These are phyloP conservation scores for Venturia aucupariae DNA, from an alignment of 2,329 filamentous ascomycete genomes.

Conservation along the genomic window DNA sequence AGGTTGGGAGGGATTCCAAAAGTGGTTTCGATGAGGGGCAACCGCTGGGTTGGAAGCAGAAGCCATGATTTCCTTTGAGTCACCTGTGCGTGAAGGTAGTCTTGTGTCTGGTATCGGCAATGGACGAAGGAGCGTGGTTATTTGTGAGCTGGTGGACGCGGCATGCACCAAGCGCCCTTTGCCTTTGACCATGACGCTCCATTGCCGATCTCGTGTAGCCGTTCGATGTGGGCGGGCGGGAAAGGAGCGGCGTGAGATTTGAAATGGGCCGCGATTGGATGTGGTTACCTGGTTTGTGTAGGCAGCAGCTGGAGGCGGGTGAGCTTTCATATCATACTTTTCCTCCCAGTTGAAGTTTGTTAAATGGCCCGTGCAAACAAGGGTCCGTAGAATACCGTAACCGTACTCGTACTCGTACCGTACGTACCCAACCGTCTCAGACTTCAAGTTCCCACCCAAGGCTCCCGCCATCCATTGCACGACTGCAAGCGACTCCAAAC, in stretches of 20 bases:
- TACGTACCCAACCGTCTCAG: too few relatives aligned
- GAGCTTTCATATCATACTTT: too few relatives aligned
- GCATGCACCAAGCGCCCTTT: conserved; percentile 6
- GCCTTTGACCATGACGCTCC: conserved; percentile 5
- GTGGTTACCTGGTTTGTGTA: conserved; percentile 1
- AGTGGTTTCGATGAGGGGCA: not conserved
- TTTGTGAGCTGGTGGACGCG: not conserved
- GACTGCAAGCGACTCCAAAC: not conserved
- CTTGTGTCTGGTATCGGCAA: not conserved
- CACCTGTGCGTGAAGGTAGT: not conserved
- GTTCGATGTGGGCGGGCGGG: not conserved
- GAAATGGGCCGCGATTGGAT: not conserved
- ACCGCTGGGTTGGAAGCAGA: not conserved
- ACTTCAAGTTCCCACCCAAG: too few relatives aligned
- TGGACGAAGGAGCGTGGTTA: not conserved
- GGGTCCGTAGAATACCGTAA: not conserved
- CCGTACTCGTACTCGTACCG: too few relatives aligned
- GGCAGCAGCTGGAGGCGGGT: not conserved
- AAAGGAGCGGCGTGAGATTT: not conserved
- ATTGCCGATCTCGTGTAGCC: conserved; percentile 2
- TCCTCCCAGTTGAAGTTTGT: too few relatives aligned
- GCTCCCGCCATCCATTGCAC: too few relatives aligned
- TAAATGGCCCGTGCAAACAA: conserved; percentile 16
- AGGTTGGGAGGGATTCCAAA: not conserved
- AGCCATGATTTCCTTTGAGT: not conserved